Evolutionary conservation across 164 flowering plant genomes (phyloP).

Genomic region (Chimonanthus praecox): DNA sequence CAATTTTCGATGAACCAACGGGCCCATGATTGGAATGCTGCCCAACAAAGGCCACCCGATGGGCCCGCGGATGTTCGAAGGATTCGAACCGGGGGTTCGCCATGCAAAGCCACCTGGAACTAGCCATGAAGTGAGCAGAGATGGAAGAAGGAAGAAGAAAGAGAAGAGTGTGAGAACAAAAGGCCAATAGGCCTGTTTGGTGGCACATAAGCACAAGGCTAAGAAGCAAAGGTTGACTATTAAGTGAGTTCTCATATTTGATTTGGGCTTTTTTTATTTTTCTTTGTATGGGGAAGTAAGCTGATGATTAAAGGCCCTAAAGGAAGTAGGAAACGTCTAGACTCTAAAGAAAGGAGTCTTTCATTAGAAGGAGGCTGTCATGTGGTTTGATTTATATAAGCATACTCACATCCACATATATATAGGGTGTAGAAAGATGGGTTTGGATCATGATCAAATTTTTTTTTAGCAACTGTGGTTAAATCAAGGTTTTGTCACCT

Average conservation of each 20-base stretch:
- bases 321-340: neutral
- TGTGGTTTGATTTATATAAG: neutral
- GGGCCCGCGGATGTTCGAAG: conserved; percentile 38
- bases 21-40: conserved; percentile 35
- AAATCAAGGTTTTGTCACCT: neutral
- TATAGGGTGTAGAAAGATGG: neutral
- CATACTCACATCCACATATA: neutral
- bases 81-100: conserved; percentile 22
- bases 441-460: neutral
- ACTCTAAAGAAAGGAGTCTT: neutral
- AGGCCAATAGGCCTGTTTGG: conserved; percentile 20
- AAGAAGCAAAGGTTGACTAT: conserved; percentile 22
- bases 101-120: conserved; percentile 65
- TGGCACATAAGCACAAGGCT: conserved; percentile 16
- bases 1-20: conserved; percentile 53
- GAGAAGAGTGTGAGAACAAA: conserved; percentile 17
- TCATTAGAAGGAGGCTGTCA: neutral
- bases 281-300: neutral
- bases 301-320: neutral
- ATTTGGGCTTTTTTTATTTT: neutral
- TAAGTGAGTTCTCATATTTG: conserved; percentile 24
- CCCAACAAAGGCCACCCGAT: conserved; percentile 60
- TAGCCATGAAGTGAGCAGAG: conserved; percentile 34
- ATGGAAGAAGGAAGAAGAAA: conserved; percentile 19
- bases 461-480: neutral